A percentile compares a stretch with the other conserved stretches of the same genome.
Conservation (phyloP, 2,329 filamentous ascomycete genomes). For the Pseudocercospora macadamiae region DNA sequence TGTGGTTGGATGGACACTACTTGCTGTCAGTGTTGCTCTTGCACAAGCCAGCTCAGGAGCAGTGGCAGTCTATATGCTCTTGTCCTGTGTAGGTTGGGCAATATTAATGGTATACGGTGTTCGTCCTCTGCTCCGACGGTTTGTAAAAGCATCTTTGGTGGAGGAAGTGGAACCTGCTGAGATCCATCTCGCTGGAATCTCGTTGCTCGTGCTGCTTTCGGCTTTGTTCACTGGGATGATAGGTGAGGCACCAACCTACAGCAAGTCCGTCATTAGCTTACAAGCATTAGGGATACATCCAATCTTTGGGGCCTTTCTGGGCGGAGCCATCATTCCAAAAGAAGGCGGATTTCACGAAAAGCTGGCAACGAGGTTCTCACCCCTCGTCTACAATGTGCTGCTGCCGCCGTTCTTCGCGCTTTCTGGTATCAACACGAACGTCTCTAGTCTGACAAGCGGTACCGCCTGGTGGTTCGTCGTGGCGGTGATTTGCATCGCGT, state of each 20-base stretch:
- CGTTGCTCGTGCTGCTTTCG: constrained; percentile 75
- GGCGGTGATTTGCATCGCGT: constrained; percentile 76
- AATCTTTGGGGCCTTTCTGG: constrained; percentile 87
- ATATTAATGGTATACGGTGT: constrained; percentile 68
- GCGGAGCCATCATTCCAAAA: constrained; percentile 83
- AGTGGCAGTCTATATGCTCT: constrained; percentile 77
- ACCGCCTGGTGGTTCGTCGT: constrained; percentile 86
- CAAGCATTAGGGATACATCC: constrained; percentile 61
- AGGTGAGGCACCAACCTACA: constrained; percentile 51
- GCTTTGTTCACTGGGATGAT: constrained; percentile 82
- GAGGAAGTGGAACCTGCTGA: not conserved
- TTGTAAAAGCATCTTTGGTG: not conserved
- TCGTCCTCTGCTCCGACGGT: not conserved
- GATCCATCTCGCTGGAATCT: constrained; percentile 47
- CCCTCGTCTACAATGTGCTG: constrained; percentile 64
- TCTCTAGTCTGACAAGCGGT: constrained; percentile 77
- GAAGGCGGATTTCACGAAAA: constrained; percentile 65
- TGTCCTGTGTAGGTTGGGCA: constrained; percentile 72
- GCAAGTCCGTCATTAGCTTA: not conserved
- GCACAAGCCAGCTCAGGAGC: constrained; percentile 82
- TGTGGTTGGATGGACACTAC: constrained; percentile 82
- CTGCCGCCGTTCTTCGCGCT: constrained; percentile 88
- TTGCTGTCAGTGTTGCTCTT: constrained; percentile 85
- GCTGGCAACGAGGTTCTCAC: constrained; percentile 71
- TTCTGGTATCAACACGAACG: constrained; percentile 81